Conservation (phyloP, 805 yeast species). For the Brettanomyces anomalus region DNA sequence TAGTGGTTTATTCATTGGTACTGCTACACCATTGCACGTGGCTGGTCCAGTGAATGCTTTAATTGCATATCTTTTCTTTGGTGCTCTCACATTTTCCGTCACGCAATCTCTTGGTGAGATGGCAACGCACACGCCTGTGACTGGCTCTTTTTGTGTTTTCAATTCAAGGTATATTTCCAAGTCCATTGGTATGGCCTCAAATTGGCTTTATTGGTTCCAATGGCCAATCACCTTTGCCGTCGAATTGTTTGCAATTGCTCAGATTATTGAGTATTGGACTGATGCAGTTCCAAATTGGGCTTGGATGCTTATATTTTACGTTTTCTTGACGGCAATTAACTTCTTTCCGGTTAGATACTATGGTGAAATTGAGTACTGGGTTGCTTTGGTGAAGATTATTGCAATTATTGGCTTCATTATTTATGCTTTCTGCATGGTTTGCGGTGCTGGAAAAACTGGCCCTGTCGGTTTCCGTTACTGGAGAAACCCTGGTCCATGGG, state of each 20-base stretch:
- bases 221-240: conserved; percentile 71
- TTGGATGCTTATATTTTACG: conserved; percentile 62
- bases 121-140: conserved; percentile 67
- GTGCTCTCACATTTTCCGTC: conserved; percentile 51
- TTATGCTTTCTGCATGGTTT: conserved; percentile 59
- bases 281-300: conserved; percentile 58
- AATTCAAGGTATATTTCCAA: conserved; percentile 62
- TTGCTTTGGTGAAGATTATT: conserved; percentile 53
- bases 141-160: conserved; percentile 60
- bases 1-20: conserved; percentile 65
- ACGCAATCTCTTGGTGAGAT: conserved; percentile 70
- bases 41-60: conserved; percentile 66
- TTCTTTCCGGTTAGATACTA: conserved; percentile 59
- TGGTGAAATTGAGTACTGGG: conserved; percentile 72
- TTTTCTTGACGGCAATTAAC: conserved; percentile 42
- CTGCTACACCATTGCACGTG: conserved; percentile 39
- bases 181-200: conserved; percentile 63
- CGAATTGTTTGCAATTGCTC: conserved; percentile 64
- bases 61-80: conserved; percentile 56
- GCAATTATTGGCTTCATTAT: conserved; percentile 62
- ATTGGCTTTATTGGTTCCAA: conserved; percentile 66
- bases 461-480: conserved; percentile 73
- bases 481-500: conserved; percentile 73
- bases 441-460: conserved; percentile 61
- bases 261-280: conserved; percentile 58